phyloP scores from a whole-genome alignment of 164 flowering plant species.

The Piper betle region DNA sequence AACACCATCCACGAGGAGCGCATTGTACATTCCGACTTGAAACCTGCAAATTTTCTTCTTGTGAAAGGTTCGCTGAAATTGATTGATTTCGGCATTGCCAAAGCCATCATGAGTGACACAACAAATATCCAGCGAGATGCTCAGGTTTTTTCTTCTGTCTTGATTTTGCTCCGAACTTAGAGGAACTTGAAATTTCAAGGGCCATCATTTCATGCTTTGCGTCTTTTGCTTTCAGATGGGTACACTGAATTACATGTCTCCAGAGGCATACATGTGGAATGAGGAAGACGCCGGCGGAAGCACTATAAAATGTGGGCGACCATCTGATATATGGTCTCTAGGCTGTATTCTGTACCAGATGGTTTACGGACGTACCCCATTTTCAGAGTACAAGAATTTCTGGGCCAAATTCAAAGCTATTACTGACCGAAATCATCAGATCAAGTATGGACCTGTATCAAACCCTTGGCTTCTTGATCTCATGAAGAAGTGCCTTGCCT shows the following conservation, averaged over 20 bases:
- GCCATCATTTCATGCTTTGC: not conserved
- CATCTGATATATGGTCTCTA: slow-evolving; percentile 99
- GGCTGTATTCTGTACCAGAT: slow-evolving; percentile 98
- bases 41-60: slow-evolving; percentile 98
- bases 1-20: slow-evolving; percentile 97
- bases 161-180: not conserved
- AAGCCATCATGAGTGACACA: slow-evolving; percentile 92
- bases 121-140: slow-evolving; percentile 97
- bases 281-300: slow-evolving; percentile 83
- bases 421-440: slow-evolving; percentile 78
- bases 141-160: slow-evolving; percentile 40
- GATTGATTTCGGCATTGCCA: slow-evolving; percentile 99
- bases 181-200: not conserved
- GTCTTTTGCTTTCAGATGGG: slow-evolving; percentile 49
- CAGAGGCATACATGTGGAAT: slow-evolving; percentile 97
- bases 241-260: slow-evolving; percentile 97
- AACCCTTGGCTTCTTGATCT: slow-evolving; percentile 88
- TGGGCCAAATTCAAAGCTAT: slow-evolving; percentile 97
- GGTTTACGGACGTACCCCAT: slow-evolving; percentile 95
- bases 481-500: slow-evolving; percentile 91
- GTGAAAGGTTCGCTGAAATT: slow-evolving; percentile 89
- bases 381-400: slow-evolving; percentile 87
- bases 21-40: slow-evolving; percentile 94
- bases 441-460: slow-evolving; percentile 51
- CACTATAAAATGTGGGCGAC: slow-evolving; percentile 84